Conservation (phyloP, 148 eudicot species). For the Chenopodium quinoa region DNA sequence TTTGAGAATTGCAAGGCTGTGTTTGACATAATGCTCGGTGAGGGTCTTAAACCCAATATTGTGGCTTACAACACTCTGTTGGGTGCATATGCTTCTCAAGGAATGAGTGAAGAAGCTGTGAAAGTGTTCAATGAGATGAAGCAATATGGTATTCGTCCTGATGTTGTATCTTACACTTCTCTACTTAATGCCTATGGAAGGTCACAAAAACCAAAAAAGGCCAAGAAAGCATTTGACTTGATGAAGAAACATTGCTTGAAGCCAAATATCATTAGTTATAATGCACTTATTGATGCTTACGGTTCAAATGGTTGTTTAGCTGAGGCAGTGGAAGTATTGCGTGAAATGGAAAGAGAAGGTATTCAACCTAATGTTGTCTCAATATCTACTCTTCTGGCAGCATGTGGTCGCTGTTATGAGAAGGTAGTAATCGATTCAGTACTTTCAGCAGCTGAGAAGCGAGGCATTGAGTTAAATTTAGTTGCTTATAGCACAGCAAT, state of each 20-base stretch:
- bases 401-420: constrained; percentile 80
- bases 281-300: constrained; percentile 93
- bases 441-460: constrained; percentile 72
- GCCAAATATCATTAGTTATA: constrained; percentile 82
- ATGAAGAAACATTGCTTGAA: constrained; percentile 62
- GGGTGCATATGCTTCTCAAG: constrained; percentile 81
- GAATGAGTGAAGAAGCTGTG: constrained; percentile 69
- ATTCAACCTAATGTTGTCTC: constrained; percentile 86
- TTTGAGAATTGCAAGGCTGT: constrained; percentile 71
- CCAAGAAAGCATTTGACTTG: constrained; percentile 61
- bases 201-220: constrained; percentile 78
- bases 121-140: constrained; percentile 62
- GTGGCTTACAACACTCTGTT: constrained; percentile 79
- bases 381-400: constrained; percentile 78
- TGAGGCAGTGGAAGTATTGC: constrained; percentile 76
- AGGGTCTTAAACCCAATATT: constrained; percentile 76
- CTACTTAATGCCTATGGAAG: constrained; percentile 91
- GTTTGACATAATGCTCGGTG: constrained; percentile 76
- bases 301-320: constrained; percentile 75
- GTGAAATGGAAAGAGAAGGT: constrained; percentile 78
- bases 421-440: constrained; percentile 79
- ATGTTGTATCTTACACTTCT: constrained; percentile 84
- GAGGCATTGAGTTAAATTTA: constrained; percentile 65
- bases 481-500: constrained; percentile 86
- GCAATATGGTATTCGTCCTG: constrained; percentile 56